Conservation (phyloP, 805 yeast genomes). For the Starmerella powellii region DNA sequence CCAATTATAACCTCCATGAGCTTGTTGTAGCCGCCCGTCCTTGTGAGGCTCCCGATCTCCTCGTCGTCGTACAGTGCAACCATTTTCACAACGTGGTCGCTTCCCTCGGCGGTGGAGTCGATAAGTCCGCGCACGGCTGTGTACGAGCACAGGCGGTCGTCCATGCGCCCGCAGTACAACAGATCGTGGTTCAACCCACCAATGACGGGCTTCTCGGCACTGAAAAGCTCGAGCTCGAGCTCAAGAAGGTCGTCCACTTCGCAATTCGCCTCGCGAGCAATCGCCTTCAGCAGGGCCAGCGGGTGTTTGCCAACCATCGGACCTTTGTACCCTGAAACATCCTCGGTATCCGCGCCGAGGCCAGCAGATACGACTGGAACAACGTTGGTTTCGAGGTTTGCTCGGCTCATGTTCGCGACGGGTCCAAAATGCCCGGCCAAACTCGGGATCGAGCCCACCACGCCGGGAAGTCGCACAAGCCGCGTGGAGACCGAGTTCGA, state of each 20-base stretch:
- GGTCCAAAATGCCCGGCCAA: constrained; percentile 82
- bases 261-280: constrained; percentile 55
- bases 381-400: constrained; percentile 76
- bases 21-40: constrained; percentile 95
- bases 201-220: constrained; percentile 65
- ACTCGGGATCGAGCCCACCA: constrained; percentile 81
- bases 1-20: constrained; percentile 68
- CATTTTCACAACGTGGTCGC: constrained; percentile 32
- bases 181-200: constrained; percentile 89
- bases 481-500: constrained; percentile 36
- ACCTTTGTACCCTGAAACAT: constrained; percentile 34
- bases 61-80: constrained; percentile 86
- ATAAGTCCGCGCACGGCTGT: constrained; percentile 55
- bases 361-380: constrained; percentile 80
- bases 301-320: constrained; percentile 63
- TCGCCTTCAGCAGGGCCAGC: constrained; percentile 49
- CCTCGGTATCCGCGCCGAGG: constrained; percentile 30
- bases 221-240: constrained; percentile 80
- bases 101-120: constrained; percentile 29
- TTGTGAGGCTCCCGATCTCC: constrained; percentile 85
- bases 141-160: constrained; percentile 77
- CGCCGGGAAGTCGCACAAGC: constrained; percentile 68
- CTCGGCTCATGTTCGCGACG: constrained; percentile 40
- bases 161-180: constrained; percentile 81
- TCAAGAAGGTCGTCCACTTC: constrained; percentile 55